Evolutionary conservation across 306 rosid species (phyloP).

Genomic region (Biancaea sappan): DNA sequence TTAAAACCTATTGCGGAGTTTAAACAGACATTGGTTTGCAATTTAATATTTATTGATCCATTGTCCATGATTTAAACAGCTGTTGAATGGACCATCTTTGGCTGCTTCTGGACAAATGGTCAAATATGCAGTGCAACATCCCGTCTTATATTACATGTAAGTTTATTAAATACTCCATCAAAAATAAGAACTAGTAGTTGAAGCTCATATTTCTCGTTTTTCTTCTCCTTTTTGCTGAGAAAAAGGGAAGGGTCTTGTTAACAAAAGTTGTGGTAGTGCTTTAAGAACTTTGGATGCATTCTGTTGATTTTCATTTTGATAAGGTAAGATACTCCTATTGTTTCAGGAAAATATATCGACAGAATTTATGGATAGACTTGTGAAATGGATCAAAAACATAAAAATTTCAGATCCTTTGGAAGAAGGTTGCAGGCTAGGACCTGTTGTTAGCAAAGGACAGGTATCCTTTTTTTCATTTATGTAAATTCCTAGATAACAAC

Average conservation of each 20-base stretch:
- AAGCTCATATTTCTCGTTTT: neutral
- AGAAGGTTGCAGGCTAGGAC: slow-evolving; percentile 99
- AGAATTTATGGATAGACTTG: slow-evolving; percentile 75
- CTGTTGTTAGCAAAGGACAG: slow-evolving; percentile 91
- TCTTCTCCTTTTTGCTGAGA: neutral
- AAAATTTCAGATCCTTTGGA: slow-evolving; percentile 94
- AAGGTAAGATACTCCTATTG: slow-evolving; percentile 29
- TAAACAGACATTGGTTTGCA: slow-evolving; percentile 2
- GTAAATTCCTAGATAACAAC: neutral
- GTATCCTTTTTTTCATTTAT: slow-evolving; percentile 48
- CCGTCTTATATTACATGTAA: slow-evolving; percentile 88
- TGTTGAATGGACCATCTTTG: slow-evolving; percentile 92
- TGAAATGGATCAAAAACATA: slow-evolving; percentile 79
- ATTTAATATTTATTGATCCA: slow-evolving; percentile 17
- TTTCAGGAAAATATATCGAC: slow-evolving; percentile 87
- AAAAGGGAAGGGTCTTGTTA: slow-evolving; percentile 16
- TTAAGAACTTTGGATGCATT: slow-evolving; percentile 13
- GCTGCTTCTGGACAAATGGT: slow-evolving; percentile 99
- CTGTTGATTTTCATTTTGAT: slow-evolving; percentile 33
- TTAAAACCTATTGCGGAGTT: slow-evolving; percentile 5
- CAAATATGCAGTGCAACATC: slow-evolving; percentile 99
- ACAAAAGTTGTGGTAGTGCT: slow-evolving; percentile 8
- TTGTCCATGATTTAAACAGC: slow-evolving; percentile 62
- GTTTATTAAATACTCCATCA: slow-evolving; percentile 36
- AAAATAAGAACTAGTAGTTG: neutral